Evolutionary conservation across 2,329 filamentous ascomycete species (phyloP), one percentile per base, ranked within the genome.

Genomic region (Karstenula rhodostoma): DNA sequence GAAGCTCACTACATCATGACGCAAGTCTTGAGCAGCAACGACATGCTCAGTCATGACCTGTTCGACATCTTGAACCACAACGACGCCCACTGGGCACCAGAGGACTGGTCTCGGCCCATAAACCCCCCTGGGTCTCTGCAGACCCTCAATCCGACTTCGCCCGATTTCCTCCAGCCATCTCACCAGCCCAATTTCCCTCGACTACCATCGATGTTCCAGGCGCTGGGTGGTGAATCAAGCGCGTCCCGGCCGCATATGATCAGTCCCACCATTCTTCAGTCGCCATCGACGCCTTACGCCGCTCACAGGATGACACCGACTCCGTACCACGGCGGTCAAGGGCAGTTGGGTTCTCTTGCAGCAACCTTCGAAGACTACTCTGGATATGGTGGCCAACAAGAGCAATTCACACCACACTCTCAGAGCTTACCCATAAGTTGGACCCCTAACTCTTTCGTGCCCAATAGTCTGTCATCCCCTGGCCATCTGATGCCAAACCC

Each of bases 141-240:
- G 23, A 49, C 56, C 13, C 6, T 44, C 15, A 40, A 37, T 43
- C 49, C 57, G 33, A 29, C 62, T n/a, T 47, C 44, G 4, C 71
- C 72, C 8, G 60, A 57, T 6, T 71, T 68, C 50, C 58, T 76
- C 29, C 66, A 76, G 40, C 69, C 72, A 3, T 32, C 60, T 22
- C 67, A 74, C 54, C 59, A 74, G 32, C 70, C 66, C 13, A 66
- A 69, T 22, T 54, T 72, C 15, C 13, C 40, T 29, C 61, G 58
- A 23, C 52, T 72, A 13, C 68, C 70, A 33, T 61, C 65, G 0
- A 53, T 66, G 1, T 61, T 63, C 22, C 48, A 63, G 2, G 54
- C 58, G 2, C 71, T 69, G 68, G 47, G 57, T 27, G 12, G 60
- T 10, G n/a, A 17, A 15, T 33, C 51, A 32, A 51, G 37, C 47